Evolutionary conservation across 1,284 basidiomycete genomes (phyloP).

Genomic region (Pulchroboletus neoregius): DNA sequence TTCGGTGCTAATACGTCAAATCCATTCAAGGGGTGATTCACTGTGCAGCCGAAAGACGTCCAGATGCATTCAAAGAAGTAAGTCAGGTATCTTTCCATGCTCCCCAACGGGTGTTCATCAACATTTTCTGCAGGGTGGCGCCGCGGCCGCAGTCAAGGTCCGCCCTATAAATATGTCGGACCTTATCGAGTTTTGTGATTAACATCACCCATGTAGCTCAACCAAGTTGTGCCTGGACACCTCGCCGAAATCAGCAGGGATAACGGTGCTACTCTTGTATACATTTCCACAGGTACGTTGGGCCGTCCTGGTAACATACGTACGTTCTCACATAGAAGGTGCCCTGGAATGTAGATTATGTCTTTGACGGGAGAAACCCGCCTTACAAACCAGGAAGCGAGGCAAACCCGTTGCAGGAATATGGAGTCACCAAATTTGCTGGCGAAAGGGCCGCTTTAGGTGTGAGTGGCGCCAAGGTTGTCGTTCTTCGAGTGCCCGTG

Average conservation of each 20-base stretch:
- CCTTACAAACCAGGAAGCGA: conserved; percentile 64
- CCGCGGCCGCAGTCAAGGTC: conserved; percentile 60
- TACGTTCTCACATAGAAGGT: conserved; percentile 12
- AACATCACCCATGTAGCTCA: conserved; percentile 47
- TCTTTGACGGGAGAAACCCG: conserved; percentile 80
- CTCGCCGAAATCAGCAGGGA: conserved; percentile 58
- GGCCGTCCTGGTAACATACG: not conserved
- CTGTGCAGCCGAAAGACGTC: conserved; percentile 80
- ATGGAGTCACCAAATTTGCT: conserved; percentile 72
- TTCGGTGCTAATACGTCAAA: conserved; percentile 3
- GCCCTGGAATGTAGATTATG: conserved; percentile 57
- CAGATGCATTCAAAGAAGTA: conserved; percentile 80
- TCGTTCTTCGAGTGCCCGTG: conserved; percentile 77
- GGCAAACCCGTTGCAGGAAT: conserved; percentile 75
- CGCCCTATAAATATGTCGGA: conserved; percentile 15
- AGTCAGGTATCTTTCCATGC: conserved; percentile 11
- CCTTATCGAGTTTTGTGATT: not conserved
- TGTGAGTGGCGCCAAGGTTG: conserved; percentile 48
- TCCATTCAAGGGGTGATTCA: conserved; percentile 67
- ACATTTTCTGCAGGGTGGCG: conserved; percentile 40
- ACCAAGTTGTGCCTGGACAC: conserved; percentile 59
- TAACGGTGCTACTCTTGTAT: conserved; percentile 59
- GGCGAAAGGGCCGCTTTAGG: conserved; percentile 67
- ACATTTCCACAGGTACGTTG: conserved; percentile 69
- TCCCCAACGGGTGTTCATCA: not conserved